Evolutionary conservation across 2,329 filamentous ascomycete genomes (phyloP).

Genomic region (Fusarium austroafricanum): DNA sequence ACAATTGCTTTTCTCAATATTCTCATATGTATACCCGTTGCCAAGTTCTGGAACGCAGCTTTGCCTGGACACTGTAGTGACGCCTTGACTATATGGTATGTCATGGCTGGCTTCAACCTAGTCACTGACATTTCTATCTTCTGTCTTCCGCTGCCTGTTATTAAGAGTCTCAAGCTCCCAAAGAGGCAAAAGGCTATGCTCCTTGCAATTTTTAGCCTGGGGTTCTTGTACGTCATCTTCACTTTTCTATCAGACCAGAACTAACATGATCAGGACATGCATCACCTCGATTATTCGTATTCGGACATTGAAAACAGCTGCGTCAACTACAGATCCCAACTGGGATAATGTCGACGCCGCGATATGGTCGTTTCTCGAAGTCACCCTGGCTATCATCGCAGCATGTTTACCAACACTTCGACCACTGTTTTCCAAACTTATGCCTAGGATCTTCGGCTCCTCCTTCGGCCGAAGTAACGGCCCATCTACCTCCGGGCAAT

Average conservation of each 20-base stretch:
- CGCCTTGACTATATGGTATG: slow-evolving; percentile 12
- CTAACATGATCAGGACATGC: slow-evolving; percentile 6
- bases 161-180: slow-evolving; percentile 14
- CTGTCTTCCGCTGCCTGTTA: slow-evolving; percentile 18
- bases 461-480: neutral
- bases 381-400: slow-evolving; percentile 14
- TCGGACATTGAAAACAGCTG: slow-evolving; percentile 11
- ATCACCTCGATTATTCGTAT: slow-evolving; percentile 24
- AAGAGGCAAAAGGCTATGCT: slow-evolving; percentile 25
- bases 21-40: slow-evolving; percentile 15
- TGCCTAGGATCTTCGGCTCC: slow-evolving; percentile 3
- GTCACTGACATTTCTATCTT: slow-evolving; percentile 17
- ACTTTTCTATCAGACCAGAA: too few relatives aligned
- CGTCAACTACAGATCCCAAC: slow-evolving; percentile 17
- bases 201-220: slow-evolving; percentile 9
- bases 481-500: neutral
- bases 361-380: slow-evolving; percentile 27
- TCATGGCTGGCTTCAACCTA: slow-evolving; percentile 25
- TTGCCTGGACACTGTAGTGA: slow-evolving; percentile 8
- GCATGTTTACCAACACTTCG: slow-evolving; percentile 21
- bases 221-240: neutral
- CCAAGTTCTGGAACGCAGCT: slow-evolving; percentile 20
- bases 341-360: slow-evolving; percentile 31
- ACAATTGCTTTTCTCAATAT: slow-evolving; percentile 17
- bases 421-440: slow-evolving; percentile 17